These are phyloP conservation scores for Cardamine chenopodiifolia DNA, from an alignment of 345 rosid genomes.

Conservation along the genomic window DNA sequence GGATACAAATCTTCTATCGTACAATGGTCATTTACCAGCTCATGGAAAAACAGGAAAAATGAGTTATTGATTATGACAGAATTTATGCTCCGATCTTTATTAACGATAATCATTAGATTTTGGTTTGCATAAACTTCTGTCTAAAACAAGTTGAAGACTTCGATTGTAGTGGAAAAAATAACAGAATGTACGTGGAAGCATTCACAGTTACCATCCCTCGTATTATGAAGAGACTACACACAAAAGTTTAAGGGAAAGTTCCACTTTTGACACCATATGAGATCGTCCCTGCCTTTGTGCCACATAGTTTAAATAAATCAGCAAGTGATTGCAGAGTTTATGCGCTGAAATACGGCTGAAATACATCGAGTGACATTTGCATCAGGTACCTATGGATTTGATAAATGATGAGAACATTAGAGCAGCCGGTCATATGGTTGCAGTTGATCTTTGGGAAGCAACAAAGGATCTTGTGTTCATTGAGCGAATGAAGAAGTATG, in stretches of 20 bases:
- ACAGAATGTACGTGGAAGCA: background rate
- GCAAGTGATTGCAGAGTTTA: background rate
- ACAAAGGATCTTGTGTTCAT: background rate
- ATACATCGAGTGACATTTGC: background rate
- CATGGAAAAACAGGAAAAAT: background rate
- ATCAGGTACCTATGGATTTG: background rate
- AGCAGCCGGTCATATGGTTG: background rate
- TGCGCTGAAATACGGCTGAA: background rate
- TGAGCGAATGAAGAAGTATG: background rate
- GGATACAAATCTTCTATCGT: background rate
- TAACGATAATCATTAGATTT: background rate
- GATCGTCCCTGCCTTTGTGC: background rate
- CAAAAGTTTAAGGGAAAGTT: no score
- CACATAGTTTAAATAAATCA: background rate
- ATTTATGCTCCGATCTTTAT: background rate
- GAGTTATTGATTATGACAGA: background rate
- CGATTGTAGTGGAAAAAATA: background rate
- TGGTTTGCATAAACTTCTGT: background rate
- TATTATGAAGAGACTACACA: background rate
- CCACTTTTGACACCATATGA: background rate
- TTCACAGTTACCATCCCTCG: background rate
- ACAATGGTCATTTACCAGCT: background rate
- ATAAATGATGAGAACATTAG: background rate
- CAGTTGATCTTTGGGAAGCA: background rate
- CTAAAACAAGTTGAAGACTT: background rate